Base-by-base conservation (phyloP, 768 basidiomycete genomes). In the Sporobolomyces roseus region DNA sequence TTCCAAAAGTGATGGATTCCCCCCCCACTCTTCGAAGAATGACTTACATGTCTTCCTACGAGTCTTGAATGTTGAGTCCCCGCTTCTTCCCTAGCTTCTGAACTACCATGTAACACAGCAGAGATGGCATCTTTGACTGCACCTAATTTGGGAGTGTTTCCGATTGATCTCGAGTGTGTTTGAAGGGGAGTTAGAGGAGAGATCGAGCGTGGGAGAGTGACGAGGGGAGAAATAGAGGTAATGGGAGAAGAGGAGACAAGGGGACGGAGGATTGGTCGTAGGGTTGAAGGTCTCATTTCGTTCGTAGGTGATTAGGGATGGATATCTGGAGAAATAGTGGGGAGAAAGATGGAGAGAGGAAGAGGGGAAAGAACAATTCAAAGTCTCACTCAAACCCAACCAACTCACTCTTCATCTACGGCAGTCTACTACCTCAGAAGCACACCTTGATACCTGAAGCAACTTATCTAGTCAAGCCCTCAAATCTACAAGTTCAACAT, bases 71-170 rank as follows among this genome's bases (percentile, higher is more conserved):
- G 93, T 76, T 93, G 90, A 64, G 85, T 84, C 51, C 84, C 80
- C 65, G 88, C 87, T 43, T 87, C 90, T 75, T 84, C 83, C 80
- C 90, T 88, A 51, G 93, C 93, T 76, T 92, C 87, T 52, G 87
- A 86, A 35, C 91, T 93, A n/a, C 96, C 96, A 79, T 98, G 93
- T 65, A 99, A 81, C 63, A 99, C 78, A 25, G 88, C 85, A 2
- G 35, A 45, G 32, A 63, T 63, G 43, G 52, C 58, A 32, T 46
- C 50, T 32, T 50, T 52, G 55, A 68, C 67, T n/a, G 55, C 43
- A 6, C 55, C 33, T 13, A 62, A 50, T 10, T 27, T 36, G 25
- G 61, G 49, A 3, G 59, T 0, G 27, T 25, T 46, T 35, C 32
- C 43, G 46, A 53, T 55, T 7, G 52, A 33, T 17, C 52, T n/a